Evolutionary conservation across 192 early-diverging fungal genomes (phyloP).

Genomic region (Gaertneriomyces sp.): DNA sequence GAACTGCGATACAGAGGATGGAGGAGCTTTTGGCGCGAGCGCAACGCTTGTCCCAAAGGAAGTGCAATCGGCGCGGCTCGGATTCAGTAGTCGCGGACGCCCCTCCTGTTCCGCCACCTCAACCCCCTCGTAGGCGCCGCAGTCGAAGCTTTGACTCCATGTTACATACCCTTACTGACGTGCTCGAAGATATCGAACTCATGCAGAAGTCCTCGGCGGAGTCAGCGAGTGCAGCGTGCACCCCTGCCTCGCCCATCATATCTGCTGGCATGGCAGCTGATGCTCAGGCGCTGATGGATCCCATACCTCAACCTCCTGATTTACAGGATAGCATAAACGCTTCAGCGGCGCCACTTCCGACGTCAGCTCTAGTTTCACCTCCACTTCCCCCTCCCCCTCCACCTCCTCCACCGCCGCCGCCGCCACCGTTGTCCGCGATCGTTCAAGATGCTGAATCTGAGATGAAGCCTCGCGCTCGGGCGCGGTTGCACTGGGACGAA

Average conservation of each 20-base stretch:
- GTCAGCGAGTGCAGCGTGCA: neutral
- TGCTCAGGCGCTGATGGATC: neutral
- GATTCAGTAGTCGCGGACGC: neutral
- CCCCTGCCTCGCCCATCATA: neutral
- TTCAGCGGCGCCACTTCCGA: conserved; percentile 12
- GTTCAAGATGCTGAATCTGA: neutral
- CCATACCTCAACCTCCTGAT: neutral
- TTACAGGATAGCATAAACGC: neutral
- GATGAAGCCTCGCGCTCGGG: conserved; percentile 34
- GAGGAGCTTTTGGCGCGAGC: conserved; percentile 7
- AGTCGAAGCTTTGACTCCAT: conserved; percentile 2
- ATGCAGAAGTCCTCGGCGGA: no score
- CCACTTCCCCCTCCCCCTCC: conserved; percentile 23
- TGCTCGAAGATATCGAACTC: no score
- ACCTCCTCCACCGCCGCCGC: conserved; percentile 31
- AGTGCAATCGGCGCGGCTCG: neutral
- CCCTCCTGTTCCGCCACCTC: no score
- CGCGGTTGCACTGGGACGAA: conserved; percentile 50
- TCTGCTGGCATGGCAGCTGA: neutral
- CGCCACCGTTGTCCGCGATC: conserved; percentile 34
- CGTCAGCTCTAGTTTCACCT: conserved; percentile 13
- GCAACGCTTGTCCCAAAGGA: neutral
- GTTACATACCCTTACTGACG: no score
- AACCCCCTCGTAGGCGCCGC: neutral
- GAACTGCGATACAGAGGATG: conserved; percentile 16